Conservation (phyloP, 2,329 filamentous ascomycete genomes). For the Arthrocladium fulminans region DNA sequence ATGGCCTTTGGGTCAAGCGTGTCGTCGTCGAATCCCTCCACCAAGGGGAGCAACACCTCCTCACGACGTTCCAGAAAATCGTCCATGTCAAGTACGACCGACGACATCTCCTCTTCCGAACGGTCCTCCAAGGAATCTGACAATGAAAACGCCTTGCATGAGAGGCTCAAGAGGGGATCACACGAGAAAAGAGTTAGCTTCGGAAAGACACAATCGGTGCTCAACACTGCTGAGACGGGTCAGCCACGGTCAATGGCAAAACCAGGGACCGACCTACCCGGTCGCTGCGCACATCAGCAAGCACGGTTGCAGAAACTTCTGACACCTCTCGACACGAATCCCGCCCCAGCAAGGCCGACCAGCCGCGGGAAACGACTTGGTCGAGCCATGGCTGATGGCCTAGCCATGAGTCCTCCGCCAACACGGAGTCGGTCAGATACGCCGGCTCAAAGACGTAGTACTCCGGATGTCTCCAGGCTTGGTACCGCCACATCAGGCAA, state of each 20-base stretch:
- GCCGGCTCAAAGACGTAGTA: background rate
- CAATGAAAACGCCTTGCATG: constrained; percentile 4
- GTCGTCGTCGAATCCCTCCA: constrained; percentile 4
- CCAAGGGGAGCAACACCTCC: constrained; percentile 5
- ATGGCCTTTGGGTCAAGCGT: constrained; percentile 1
- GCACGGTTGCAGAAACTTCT: background rate
- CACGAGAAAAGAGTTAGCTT: constrained; percentile 1
- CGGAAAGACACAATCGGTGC: background rate
- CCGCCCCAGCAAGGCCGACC: background rate
- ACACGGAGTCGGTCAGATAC: background rate
- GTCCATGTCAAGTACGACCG: constrained; percentile 1
- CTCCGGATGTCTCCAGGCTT: background rate
- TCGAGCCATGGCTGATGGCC: constrained; percentile 4
- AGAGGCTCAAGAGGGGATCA: constrained; percentile 4
- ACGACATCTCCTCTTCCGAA: constrained; percentile 4
- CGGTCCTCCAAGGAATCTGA: constrained; percentile 4
- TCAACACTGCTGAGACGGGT: background rate
- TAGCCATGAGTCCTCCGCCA: background rate
- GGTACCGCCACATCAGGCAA: no score
- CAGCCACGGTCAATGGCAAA: background rate
- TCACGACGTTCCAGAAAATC: constrained; percentile 1
- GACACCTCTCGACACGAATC: background rate
- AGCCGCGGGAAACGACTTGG: constrained; percentile 7
- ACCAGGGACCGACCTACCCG: background rate
- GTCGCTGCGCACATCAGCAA: background rate